These are phyloP conservation scores for Alternaria postmessia DNA, from an alignment of 2,329 filamentous ascomycete species.

Conservation along the genomic window DNA sequence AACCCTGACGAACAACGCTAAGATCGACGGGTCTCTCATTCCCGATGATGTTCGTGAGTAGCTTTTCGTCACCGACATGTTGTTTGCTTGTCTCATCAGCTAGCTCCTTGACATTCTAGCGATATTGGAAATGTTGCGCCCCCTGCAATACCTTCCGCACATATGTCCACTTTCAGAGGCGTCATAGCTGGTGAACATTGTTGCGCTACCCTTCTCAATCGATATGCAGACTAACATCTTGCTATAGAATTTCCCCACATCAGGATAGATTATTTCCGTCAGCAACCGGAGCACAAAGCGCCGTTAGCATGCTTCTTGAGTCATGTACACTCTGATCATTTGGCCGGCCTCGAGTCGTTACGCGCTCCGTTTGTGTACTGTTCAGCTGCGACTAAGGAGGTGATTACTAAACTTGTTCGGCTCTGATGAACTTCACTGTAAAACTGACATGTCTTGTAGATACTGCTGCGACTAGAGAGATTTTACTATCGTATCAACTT, in stretches of 20 bases:
- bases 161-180: slow-evolving; percentile 50
- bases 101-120: background rate
- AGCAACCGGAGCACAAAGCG: slow-evolving; percentile 60
- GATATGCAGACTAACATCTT: slow-evolving; percentile 3
- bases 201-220: background rate
- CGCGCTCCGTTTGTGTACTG: slow-evolving; percentile 88
- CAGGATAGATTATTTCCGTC: slow-evolving; percentile 82
- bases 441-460: slow-evolving; percentile 42
- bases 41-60: background rate
- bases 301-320: slow-evolving; percentile 88
- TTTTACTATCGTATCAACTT: slow-evolving; percentile 84
- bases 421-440: background rate
- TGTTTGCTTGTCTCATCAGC: background rate
- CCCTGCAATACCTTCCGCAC: background rate
- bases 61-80: background rate
- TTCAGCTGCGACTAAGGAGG: slow-evolving; percentile 80
- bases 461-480: slow-evolving; percentile 81
- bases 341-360: slow-evolving; percentile 79
- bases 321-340: slow-evolving; percentile 91
- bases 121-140: slow-evolving; percentile 12
- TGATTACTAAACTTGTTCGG: slow-evolving; percentile 31
- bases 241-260: slow-evolving; percentile 78
- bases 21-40: slow-evolving; percentile 1
- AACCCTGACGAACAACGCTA: background rate
- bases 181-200: slow-evolving; percentile 35